phyloP scores from a whole-genome alignment of 108 stramenopile genomes.

The Skeletonema grethae region DNA sequence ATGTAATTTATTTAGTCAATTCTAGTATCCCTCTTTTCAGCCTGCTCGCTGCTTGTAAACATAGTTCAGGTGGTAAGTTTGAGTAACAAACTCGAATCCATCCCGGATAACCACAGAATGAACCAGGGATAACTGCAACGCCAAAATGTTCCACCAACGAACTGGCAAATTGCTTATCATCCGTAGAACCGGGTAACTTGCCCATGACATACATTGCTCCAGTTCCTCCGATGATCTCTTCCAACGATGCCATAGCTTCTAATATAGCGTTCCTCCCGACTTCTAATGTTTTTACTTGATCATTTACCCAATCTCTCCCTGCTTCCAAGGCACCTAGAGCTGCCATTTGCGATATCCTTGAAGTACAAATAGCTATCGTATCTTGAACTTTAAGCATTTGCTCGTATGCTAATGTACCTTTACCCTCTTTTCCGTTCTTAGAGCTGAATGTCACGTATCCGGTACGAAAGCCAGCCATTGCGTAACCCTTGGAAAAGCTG shows the following conservation, averaged over 20 bases:
- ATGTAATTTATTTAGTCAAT: constrained; percentile 3
- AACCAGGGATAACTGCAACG: constrained; percentile 90
- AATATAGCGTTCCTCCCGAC: constrained; percentile 70
- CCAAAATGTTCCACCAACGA: constrained; percentile 76
- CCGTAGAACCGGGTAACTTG: constrained; percentile 66
- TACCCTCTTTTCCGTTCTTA: constrained; percentile 29
- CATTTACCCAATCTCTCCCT: constrained; percentile 74
- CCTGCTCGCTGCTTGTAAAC: constrained; percentile 64
- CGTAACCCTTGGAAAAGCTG: constrained; percentile 86
- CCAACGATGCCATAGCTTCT: constrained; percentile 61
- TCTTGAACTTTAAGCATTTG: constrained; percentile 82
- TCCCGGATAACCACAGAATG: constrained; percentile 82
- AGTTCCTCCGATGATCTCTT: constrained; percentile 67
- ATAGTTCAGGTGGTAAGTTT: constrained; percentile 71
- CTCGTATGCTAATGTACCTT: constrained; percentile 51
- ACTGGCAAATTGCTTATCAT: constrained; percentile 70
- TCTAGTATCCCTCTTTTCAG: constrained; percentile 45
- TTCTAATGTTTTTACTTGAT: constrained; percentile 70
- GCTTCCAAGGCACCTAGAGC: constrained; percentile 85
- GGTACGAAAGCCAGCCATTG: constrained; percentile 93
- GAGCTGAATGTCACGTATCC: constrained; percentile 79
- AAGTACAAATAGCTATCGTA: constrained; percentile 90
- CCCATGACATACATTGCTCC: constrained; percentile 96
- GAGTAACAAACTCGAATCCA: constrained; percentile 89
- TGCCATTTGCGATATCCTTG: constrained; percentile 81